Conservation (phyloP, 805 yeast genomes). For the Myxozyma neotropica region DNA sequence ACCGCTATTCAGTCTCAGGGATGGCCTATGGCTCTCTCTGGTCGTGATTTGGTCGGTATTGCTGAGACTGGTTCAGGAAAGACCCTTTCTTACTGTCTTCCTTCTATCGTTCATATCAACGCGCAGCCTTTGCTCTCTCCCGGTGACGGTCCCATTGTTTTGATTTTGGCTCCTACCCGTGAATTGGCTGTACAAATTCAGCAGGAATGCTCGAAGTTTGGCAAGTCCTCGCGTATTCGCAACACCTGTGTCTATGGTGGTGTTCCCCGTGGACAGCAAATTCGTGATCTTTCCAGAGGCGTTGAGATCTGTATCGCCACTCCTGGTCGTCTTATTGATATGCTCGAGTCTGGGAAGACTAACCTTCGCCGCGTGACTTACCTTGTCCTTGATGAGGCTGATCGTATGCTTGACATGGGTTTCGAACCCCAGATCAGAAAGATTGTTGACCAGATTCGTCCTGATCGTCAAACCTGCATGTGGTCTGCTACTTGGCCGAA, state of each 20-base stretch:
- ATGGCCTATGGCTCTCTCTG: conserved; percentile 99
- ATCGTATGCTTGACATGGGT: conserved; percentile 99
- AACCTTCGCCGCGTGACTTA: conserved; percentile 95
- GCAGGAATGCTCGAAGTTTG: conserved; percentile 93
- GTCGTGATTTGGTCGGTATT: conserved; percentile 98
- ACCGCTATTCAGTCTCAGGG: conserved; percentile 99
- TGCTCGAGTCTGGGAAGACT: conserved; percentile 93
- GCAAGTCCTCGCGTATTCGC: conserved; percentile 87
- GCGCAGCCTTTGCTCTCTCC: conserved; percentile 92
- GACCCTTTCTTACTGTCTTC: conserved; percentile 94
- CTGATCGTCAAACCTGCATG: conserved; percentile 98
- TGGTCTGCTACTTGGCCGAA: conserved; percentile 99
- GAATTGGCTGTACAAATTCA: conserved; percentile 98
- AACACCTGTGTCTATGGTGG: conserved; percentile 90
- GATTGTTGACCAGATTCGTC: conserved; percentile 92
- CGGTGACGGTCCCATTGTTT: conserved; percentile 97
- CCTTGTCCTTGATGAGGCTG: conserved; percentile 97
- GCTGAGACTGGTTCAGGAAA: conserved; percentile 99
- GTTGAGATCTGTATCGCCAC: conserved; percentile 96
- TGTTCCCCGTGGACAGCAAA: conserved; percentile 97
- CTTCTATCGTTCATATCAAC: conserved; percentile 89
- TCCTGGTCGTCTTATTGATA: conserved; percentile 97
- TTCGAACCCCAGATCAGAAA: conserved; percentile 99
- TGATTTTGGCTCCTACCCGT: conserved; percentile 97
- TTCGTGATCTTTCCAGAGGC: conserved; percentile 94